These are phyloP conservation scores for Pelargonium fulgidum DNA, from an alignment of 441 rosid genomes.

Conservation along the genomic window DNA sequence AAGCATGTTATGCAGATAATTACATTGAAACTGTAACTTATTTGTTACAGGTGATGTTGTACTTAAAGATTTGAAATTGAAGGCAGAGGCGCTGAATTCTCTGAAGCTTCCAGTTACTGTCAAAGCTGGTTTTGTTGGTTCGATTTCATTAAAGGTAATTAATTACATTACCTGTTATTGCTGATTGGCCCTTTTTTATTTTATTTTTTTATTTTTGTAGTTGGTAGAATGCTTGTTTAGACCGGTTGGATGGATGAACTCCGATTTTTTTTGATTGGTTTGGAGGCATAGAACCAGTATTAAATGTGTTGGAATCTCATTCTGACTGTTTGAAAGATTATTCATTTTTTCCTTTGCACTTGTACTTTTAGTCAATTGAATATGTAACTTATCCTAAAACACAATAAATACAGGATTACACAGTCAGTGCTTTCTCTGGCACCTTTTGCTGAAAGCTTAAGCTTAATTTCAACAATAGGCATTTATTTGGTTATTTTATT, in stretches of 20 bases:
- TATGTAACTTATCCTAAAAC: too few relatives aligned
- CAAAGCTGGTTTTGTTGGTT: conserved; percentile 95
- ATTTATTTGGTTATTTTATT: conserved; percentile 6
- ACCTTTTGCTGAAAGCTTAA: too few relatives aligned
- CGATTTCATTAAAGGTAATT: conserved; percentile 92
- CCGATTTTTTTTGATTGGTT: too few relatives aligned
- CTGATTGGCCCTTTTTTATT: neutral
- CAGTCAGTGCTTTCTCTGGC: too few relatives aligned
- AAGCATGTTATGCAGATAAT: neutral
- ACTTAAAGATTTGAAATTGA: conserved; percentile 84
- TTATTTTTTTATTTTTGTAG: neutral
- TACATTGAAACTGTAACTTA: neutral
- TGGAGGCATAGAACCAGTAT: too few relatives aligned
- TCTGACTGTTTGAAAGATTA: too few relatives aligned
- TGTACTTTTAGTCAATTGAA: too few relatives aligned
- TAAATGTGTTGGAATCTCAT: too few relatives aligned
- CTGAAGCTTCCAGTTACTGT: conserved; percentile 85
- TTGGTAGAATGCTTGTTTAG: too few relatives aligned
- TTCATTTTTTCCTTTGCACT: too few relatives aligned
- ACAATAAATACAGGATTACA: too few relatives aligned
- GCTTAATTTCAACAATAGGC: neutral
- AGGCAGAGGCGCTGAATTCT: conserved; percentile 91
- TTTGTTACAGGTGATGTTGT: conserved; percentile 78
- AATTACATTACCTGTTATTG: conserved; percentile 7
- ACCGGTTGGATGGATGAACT: too few relatives aligned